phyloP scores from a whole-genome alignment of 306 rosid genomes.

The Dryas octopetala region DNA sequence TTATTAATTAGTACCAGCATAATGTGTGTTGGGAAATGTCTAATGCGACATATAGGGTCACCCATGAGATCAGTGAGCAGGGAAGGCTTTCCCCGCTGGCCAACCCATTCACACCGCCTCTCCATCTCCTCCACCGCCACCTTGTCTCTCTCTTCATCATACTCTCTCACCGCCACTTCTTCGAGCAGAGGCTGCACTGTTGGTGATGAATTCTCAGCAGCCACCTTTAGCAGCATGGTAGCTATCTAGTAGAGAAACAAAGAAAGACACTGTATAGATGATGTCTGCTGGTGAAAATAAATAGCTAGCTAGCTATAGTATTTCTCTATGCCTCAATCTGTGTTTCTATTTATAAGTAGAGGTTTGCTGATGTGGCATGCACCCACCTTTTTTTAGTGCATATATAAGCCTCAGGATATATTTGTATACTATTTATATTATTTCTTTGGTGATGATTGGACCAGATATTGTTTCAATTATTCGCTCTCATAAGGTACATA shows the following conservation, averaged over 20 bases:
- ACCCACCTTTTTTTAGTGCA: constrained; percentile 30
- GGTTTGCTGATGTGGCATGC: constrained; percentile 48
- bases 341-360: constrained; percentile 26
- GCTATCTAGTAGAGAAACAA: constrained; percentile 7
- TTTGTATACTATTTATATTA: constrained; percentile 17
- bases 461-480: constrained; percentile 39
- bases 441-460: constrained; percentile 27
- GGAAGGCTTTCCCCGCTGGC: constrained; percentile 63
- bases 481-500: constrained; percentile 30
- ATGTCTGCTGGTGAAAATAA: too few species aligned
- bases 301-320: not conserved
- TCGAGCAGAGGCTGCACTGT: constrained; percentile 8
- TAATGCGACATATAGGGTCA: constrained; percentile 81
- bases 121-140: constrained; percentile 73
- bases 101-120: constrained; percentile 62
- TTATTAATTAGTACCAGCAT: constrained; percentile 62
- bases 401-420: constrained; percentile 38
- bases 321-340: not conserved
- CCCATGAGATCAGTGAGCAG: constrained; percentile 89
- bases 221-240: constrained; percentile 60
- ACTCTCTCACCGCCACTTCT: constrained; percentile 49
- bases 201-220: constrained; percentile 44
- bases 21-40: constrained; percentile 66
- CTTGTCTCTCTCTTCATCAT: constrained; percentile 64
- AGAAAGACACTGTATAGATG: too few species aligned